Conservation (phyloP, 805 yeast genomes). For the Metschnikowia corniflorae region DNA sequence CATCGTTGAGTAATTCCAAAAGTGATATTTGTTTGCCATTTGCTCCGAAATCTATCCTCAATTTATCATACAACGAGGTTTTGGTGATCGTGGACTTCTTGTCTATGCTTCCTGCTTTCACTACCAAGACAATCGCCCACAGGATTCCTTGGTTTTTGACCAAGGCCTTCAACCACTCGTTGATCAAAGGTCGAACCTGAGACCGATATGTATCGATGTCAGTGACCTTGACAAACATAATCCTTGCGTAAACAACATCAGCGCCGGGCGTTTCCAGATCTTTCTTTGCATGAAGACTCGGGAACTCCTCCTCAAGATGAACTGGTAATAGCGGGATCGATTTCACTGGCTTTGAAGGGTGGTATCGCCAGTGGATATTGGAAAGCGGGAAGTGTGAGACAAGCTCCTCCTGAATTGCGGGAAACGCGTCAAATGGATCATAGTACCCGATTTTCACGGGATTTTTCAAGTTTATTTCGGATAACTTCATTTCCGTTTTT, state of each 20-base stretch:
- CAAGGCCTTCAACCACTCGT: constrained; percentile 66
- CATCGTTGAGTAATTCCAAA: constrained; percentile 6
- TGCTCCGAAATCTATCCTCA: constrained; percentile 47
- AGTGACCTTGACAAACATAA: constrained; percentile 66
- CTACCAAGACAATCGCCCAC: constrained; percentile 58
- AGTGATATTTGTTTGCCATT: constrained; percentile 38
- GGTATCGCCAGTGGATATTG: constrained; percentile 65
- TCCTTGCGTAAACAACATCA: constrained; percentile 43
- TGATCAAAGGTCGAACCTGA: constrained; percentile 75
- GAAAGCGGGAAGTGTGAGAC: constrained; percentile 50
- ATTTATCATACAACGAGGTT: constrained; percentile 50
- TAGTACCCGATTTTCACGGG: constrained; percentile 52
- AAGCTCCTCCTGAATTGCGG: constrained; percentile 42
- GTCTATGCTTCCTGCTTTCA: constrained; percentile 37
- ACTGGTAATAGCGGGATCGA: constrained; percentile 61
- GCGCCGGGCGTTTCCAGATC: constrained; percentile 22
- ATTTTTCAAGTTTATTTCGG: constrained; percentile 14
- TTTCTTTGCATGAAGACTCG: constrained; percentile 23
- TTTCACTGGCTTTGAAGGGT: constrained; percentile 50
- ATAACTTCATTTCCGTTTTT: constrained; percentile 14
- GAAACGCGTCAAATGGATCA: constrained; percentile 67
- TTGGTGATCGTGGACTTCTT: constrained; percentile 38
- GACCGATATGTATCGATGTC: constrained; percentile 71
- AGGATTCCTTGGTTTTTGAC: constrained; percentile 44
- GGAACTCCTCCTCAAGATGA: constrained; percentile 55